Evolutionary conservation across 2,329 filamentous ascomycete species (phyloP).

Genomic region (Cyclaneusma minus): DNA sequence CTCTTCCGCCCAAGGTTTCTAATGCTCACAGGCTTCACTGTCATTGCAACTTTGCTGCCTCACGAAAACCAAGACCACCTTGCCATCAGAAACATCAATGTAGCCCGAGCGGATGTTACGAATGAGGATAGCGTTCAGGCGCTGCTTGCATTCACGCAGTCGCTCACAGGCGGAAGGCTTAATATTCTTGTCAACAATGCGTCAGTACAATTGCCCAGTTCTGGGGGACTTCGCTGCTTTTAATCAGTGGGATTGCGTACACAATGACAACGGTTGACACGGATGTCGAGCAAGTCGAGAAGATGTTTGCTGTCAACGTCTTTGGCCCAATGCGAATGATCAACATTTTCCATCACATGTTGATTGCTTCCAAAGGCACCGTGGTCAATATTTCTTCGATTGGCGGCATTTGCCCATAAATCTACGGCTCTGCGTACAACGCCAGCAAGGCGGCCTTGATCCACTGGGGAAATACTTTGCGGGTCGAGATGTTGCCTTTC

Average conservation of each 20-base stretch:
- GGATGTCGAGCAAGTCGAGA: slow-evolving; percentile 9
- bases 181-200: slow-evolving; percentile 28
- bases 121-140: slow-evolving; percentile 17
- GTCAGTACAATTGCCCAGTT: slow-evolving; percentile 1
- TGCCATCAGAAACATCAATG: slow-evolving; percentile 9
- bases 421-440: slow-evolving; percentile 26
- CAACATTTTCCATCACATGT: slow-evolving; percentile 9
- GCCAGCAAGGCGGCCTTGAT: slow-evolving; percentile 27
- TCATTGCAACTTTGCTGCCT: slow-evolving; percentile 22
- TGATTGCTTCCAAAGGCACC: slow-evolving; percentile 24
- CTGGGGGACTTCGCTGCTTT: neutral
- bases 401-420: slow-evolving; percentile 17
- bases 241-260: slow-evolving; percentile 11
- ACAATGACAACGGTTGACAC: slow-evolving; percentile 15
- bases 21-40: slow-evolving; percentile 19
- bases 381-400: slow-evolving; percentile 26
- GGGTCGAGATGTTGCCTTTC: slow-evolving; percentile 9
- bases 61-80: slow-evolving; percentile 15
- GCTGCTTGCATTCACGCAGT: slow-evolving; percentile 8
- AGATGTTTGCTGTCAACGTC: slow-evolving; percentile 13
- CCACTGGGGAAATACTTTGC: slow-evolving; percentile 8
- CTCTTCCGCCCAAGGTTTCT: too few species aligned
- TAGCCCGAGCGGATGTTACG: slow-evolving; percentile 22
- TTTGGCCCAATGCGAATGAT: slow-evolving; percentile 13
- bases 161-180: slow-evolving; percentile 20